phyloP scores from a whole-genome alignment of 306 rosid genomes.

The Aeschynomene evenia region DNA sequence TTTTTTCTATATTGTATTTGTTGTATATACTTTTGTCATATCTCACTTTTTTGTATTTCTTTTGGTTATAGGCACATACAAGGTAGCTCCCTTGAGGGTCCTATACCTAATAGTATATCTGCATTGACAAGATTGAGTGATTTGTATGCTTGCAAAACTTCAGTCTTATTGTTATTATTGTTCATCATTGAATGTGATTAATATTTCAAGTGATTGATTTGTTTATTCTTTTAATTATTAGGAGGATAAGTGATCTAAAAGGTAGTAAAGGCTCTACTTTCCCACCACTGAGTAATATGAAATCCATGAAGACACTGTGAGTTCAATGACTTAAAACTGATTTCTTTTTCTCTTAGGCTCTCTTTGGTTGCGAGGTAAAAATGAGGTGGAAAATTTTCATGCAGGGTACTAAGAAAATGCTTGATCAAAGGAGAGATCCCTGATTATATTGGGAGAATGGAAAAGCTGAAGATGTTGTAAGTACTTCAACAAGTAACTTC shows the following conservation, averaged over 20 bases:
- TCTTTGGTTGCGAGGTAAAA: too few relatives aligned
- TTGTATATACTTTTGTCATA: not conserved
- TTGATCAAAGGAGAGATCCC: constrained; percentile 63
- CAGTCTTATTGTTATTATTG: not conserved
- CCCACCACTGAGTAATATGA: constrained; percentile 61
- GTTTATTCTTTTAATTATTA: constrained; percentile 32
- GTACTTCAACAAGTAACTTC: constrained; percentile 33
- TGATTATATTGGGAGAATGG: constrained; percentile 52
- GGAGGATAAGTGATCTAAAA: constrained; percentile 88
- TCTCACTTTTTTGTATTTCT: not conserved
- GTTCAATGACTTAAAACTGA: constrained; percentile 40
- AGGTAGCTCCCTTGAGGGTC: constrained; percentile 85
- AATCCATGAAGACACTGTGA: constrained; percentile 74
- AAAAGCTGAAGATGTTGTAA: constrained; percentile 65
- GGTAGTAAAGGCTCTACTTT: constrained; percentile 50
- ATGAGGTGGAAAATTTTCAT: too few relatives aligned
- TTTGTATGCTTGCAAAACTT: constrained; percentile 58
- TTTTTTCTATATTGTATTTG: constrained; percentile 23
- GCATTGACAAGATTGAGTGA: constrained; percentile 60
- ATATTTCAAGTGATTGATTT: constrained; percentile 28
- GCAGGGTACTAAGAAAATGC: constrained; percentile 79
- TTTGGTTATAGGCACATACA: constrained; percentile 62
- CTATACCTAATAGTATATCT: constrained; percentile 78
- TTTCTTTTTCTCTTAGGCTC: constrained; percentile 32
- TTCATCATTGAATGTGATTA: constrained; percentile 26